Evolutionary conservation across 2,329 filamentous ascomycete species (phyloP).

Genomic region (Rhynchosporium secalis): DNA sequence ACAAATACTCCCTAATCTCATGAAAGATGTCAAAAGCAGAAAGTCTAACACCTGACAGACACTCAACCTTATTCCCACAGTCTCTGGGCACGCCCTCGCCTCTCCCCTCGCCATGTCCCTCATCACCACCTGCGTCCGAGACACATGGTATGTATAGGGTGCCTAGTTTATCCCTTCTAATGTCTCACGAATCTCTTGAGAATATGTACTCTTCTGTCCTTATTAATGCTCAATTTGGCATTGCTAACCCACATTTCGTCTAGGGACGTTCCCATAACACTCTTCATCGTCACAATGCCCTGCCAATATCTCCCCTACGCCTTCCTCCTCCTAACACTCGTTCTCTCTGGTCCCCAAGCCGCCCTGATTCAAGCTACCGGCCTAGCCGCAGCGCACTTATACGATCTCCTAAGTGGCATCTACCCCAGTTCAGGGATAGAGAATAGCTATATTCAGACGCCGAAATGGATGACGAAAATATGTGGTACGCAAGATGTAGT

Average conservation of each 20-base stretch:
- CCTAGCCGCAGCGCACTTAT: slow-evolving; percentile 78
- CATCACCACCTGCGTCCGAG: slow-evolving; percentile 78
- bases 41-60: slow-evolving; percentile 40
- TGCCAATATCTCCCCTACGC: slow-evolving; percentile 76
- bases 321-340: slow-evolving; percentile 71
- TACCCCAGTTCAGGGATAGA: slow-evolving; percentile 87
- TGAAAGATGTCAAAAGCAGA: too few species aligned
- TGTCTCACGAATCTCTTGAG: too few species aligned
- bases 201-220: too few species aligned
- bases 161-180: too few species aligned
- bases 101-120: slow-evolving; percentile 72
- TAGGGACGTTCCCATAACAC: slow-evolving; percentile 64
- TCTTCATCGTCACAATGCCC: slow-evolving; percentile 79
- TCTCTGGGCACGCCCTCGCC: slow-evolving; percentile 49
- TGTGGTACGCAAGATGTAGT: slow-evolving; percentile 18
- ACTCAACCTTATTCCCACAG: slow-evolving; percentile 48
- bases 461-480: slow-evolving; percentile 40
- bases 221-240: too few species aligned
- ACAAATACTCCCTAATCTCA: too few species aligned
- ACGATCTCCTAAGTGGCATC: slow-evolving; percentile 80
- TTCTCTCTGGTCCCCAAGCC: slow-evolving; percentile 58
- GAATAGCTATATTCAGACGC: slow-evolving; percentile 71
- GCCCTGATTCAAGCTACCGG: slow-evolving; percentile 70
- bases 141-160: slow-evolving; percentile 55
- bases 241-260: too few species aligned